These are phyloP conservation scores for Penicillium paradoxum DNA, from an alignment of 495 filamentous ascomycete genomes.

Conservation along the genomic window DNA sequence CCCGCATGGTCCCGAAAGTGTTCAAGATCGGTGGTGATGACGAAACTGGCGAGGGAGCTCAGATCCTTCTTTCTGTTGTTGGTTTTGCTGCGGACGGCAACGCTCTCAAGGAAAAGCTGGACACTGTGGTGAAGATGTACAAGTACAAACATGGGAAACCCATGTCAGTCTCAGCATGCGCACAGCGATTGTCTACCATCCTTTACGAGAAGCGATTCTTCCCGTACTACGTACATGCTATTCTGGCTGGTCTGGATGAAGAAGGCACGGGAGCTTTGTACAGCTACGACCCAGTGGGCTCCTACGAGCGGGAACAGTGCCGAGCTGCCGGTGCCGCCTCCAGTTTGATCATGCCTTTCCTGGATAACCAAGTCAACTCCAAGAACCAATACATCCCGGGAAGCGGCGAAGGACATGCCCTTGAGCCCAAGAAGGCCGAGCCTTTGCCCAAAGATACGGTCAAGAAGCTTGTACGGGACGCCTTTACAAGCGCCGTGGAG, in stretches of 20 bases:
- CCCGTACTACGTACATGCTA: slow-evolving; percentile 93
- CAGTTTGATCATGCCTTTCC: slow-evolving; percentile 96
- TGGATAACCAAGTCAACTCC: slow-evolving; percentile 99
- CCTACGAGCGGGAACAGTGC: slow-evolving; percentile 94
- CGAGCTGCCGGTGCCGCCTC: slow-evolving; percentile 92
- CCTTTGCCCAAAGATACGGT: slow-evolving; percentile 66
- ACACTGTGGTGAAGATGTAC: slow-evolving; percentile 94
- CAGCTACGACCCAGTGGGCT: slow-evolving; percentile 95
- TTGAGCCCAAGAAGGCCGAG: slow-evolving; percentile 58
- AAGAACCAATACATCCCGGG: slow-evolving; percentile 96
- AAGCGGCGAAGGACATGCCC: slow-evolving; percentile 77
- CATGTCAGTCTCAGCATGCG: slow-evolving; percentile 89
- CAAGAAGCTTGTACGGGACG: slow-evolving; percentile 87
- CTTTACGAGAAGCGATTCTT: slow-evolving; percentile 97
- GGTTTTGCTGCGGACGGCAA: slow-evolving; percentile 93
- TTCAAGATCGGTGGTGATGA: slow-evolving; percentile 93
- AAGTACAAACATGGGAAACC: slow-evolving; percentile 88
- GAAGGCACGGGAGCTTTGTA: slow-evolving; percentile 92
- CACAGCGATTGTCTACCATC: slow-evolving; percentile 86
- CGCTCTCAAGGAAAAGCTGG: slow-evolving; percentile 82
- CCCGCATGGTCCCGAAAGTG: slow-evolving; percentile 86
- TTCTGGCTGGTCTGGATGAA: slow-evolving; percentile 90
- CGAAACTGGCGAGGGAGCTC: slow-evolving; percentile 73
- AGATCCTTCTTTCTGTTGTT: slow-evolving; percentile 85
- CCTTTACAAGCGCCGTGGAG: slow-evolving; percentile 95